Base-by-base conservation (phyloP, 2,329 filamentous ascomycete genomes). In the Fusarium multiceps region DNA sequence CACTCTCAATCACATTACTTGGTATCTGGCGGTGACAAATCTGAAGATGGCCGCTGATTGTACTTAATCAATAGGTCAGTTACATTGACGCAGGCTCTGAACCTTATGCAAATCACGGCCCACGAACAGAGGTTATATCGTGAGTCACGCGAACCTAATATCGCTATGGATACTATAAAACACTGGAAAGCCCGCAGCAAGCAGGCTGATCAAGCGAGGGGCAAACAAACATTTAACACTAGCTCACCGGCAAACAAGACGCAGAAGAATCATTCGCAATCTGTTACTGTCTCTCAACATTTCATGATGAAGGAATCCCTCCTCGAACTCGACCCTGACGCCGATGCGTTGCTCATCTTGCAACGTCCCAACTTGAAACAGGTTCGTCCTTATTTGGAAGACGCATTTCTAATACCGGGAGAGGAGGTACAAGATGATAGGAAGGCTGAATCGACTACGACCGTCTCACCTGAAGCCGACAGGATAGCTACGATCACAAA, bases 41-140 rank as follows among this genome's bases (percentile, higher is more conserved):
- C 5, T 18, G 5, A 6, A 18, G 5, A 11, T 6, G 0, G 0
- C 8, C 32, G 16, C 32, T 10, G 9, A 34, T 23, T 23, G 21
- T 23, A 23, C 21, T 23, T 23, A 23, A 23, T 2, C 21, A 23
- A 23, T 23, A 23, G 21, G 21, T 2, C 2, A 23, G 21, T 23
- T 23, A 23, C 8, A 34, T 8, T 18, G 9, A 4, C 4, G 32
- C 32, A 10, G 16, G 16, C 32, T 18, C 32, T 34, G 16, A 37
- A 7, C 10, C 10, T 37, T n/a, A 0, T 12, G 18, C 9, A 6
- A n/a, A 37, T n/a, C 34, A n/a, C 10, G 3, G 18, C 18, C 5
- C 6, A 37, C 10, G 10, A n/a, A 1, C 6, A 37, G 6, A 37
- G 34, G 18, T n/a, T 7, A n/a, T 37, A 37, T n/a, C 18, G 18